Evolutionary conservation across 768 basidiomycete genomes (phyloP).

Genomic region (Lyophyllum decastes): DNA sequence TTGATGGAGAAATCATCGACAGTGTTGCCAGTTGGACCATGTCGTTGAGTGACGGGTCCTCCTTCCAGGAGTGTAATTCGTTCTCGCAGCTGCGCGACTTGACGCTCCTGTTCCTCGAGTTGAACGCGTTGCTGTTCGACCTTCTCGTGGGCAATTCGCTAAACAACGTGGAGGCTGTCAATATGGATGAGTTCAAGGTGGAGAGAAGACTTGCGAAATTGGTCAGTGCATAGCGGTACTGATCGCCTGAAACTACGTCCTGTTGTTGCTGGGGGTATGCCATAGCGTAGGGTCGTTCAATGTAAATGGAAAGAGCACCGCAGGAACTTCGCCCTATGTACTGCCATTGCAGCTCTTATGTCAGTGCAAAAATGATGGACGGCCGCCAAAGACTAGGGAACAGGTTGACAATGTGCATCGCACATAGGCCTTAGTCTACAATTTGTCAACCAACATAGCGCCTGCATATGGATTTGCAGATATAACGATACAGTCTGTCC

Average conservation of each 20-base stretch:
- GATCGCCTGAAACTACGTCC: constrained; percentile 56
- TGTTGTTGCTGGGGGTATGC: constrained; percentile 29
- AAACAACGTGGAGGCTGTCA: constrained; percentile 1
- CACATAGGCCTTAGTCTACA: too few species aligned
- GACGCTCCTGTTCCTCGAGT: constrained; percentile 81
- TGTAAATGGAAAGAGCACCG: neutral
- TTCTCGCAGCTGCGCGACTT: constrained; percentile 70
- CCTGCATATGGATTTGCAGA: too few species aligned
- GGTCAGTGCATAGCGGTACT: constrained; percentile 81
- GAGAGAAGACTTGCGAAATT: constrained; percentile 62
- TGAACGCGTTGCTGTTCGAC: constrained; percentile 81
- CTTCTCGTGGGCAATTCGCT: constrained; percentile 88
- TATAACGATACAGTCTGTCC: neutral
- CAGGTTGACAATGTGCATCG: neutral
- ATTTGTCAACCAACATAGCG: too few species aligned
- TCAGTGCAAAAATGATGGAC: constrained; percentile 4
- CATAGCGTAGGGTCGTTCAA: constrained; percentile 11
- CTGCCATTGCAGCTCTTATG: neutral
- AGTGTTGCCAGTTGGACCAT: constrained; percentile 56
- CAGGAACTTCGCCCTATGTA: neutral
- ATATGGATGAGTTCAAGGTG: neutral
- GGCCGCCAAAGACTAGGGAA: neutral
- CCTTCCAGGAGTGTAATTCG: constrained; percentile 80
- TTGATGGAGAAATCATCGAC: constrained; percentile 90
- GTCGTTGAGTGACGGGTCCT: constrained; percentile 40